Evolutionary conservation across 306 rosid genomes (phyloP).

Genomic region (Citrullus mucosospermus): DNA sequence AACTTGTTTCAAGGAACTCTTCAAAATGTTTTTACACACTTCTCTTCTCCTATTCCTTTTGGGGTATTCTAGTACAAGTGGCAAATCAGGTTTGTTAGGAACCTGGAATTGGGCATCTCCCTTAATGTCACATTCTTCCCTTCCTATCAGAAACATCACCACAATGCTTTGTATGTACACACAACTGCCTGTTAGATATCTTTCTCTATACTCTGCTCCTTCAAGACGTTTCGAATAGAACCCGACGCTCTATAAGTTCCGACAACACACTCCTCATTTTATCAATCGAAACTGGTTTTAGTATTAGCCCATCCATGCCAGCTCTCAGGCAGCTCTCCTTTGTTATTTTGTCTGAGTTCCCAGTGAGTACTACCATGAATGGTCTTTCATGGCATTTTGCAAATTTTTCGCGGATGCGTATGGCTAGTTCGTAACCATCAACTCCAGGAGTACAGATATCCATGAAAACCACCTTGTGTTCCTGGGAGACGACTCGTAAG

Average conservation of each 20-base stretch:
- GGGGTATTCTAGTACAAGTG: background rate
- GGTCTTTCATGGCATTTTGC: constrained; percentile 57
- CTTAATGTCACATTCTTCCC: background rate
- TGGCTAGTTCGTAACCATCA: constrained; percentile 55
- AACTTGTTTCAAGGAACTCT: background rate
- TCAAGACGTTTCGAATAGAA: constrained; percentile 40
- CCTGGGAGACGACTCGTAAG: constrained; percentile 44
- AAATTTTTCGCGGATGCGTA: constrained; percentile 51
- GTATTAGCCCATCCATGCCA: constrained; percentile 71
- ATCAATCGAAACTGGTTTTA: constrained; percentile 80
- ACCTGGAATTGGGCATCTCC: background rate
- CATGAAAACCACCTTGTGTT: constrained; percentile 67
- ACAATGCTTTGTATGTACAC: constrained; percentile 1
- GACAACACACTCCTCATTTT: constrained; percentile 70
- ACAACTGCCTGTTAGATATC: background rate
- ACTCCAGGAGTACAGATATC: constrained; percentile 50
- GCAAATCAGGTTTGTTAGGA: background rate
- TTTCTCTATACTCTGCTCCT: background rate
- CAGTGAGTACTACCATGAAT: constrained; percentile 61
- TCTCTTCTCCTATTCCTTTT: background rate
- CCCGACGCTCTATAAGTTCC: constrained; percentile 59
- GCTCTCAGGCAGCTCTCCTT: constrained; percentile 75
- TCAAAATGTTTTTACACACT: background rate
- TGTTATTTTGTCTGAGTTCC: constrained; percentile 52
- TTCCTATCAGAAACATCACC: background rate